Conservation (phyloP, 2,329 filamentous ascomycete genomes). For the Trichoderma breve region DNA sequence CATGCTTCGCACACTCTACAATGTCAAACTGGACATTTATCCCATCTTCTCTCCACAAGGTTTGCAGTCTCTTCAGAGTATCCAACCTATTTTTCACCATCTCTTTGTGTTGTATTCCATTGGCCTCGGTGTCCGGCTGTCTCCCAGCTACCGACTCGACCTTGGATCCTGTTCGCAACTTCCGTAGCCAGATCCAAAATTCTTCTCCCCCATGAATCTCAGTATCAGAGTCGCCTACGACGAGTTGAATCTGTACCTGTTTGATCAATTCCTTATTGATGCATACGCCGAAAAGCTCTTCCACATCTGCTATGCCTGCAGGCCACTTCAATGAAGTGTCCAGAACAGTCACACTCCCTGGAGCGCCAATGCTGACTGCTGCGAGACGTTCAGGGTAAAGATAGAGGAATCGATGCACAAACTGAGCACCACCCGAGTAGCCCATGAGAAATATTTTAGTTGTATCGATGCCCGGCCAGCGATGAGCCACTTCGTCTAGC, state of each 20-base stretch:
- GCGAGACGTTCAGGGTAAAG: background rate
- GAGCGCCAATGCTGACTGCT: background rate
- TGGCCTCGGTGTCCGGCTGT: background rate
- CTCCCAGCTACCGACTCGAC: accelerated
- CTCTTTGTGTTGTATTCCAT: background rate
- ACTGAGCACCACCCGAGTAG: background rate
- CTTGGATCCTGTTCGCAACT: background rate
- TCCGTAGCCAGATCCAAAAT: background rate
- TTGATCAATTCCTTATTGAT: background rate
- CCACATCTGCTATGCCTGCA: background rate
- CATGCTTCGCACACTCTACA: background rate
- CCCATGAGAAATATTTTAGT: background rate
- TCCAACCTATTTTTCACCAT: background rate
- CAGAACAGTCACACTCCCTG: background rate
- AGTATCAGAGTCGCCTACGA: background rate
- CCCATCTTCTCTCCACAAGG: background rate
- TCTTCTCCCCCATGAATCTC: background rate
- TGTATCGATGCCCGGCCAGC: background rate
- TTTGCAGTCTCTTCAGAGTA: background rate
- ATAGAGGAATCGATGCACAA: background rate
- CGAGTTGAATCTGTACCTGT: background rate
- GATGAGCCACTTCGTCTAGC: background rate
- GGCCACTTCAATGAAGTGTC: background rate
- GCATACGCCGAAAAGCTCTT: background rate
- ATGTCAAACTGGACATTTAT: background rate